Percentiles rank a stretch among this genome's conserved stretches.
These are phyloP conservation scores for Lyophyllum atratum DNA, from an alignment of 768 basidiomycete genomes.

Conservation along the genomic window DNA sequence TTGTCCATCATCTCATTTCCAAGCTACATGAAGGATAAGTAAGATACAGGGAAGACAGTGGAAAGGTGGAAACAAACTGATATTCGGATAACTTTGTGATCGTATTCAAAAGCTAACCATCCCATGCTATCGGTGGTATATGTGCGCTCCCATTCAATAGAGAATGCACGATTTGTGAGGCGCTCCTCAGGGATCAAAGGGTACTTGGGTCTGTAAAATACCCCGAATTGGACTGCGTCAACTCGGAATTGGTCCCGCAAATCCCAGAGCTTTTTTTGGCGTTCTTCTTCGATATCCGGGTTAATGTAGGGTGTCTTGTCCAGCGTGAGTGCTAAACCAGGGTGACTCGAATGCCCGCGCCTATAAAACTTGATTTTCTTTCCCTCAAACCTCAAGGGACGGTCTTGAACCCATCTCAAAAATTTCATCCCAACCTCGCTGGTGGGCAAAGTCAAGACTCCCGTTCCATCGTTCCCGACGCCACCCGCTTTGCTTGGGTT, in stretches of 20 bases:
- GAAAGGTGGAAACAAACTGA: conserved; percentile 39
- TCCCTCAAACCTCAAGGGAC: conserved; percentile 41
- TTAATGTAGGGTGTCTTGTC: conserved; percentile 57
- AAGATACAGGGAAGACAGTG: not conserved
- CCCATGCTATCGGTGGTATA: conserved; percentile 48
- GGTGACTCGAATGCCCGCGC: conserved; percentile 12
- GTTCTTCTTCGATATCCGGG: conserved; percentile 55
- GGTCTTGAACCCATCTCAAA: conserved; percentile 39
- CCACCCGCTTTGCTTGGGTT: conserved; percentile 48
- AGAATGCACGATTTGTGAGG: conserved; percentile 53
- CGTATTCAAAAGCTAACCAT: conserved; percentile 64
- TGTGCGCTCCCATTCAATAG: conserved; percentile 67
- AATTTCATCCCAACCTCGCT: conserved; percentile 45
- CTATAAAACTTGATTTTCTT: conserved; percentile 42
- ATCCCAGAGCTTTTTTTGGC: conserved; percentile 39
- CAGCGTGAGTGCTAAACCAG: conserved; percentile 34
- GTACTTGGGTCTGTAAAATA: conserved; percentile 46
- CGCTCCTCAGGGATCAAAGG: conserved; percentile 27
- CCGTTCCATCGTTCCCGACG: conserved; percentile 58
- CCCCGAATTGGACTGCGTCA: conserved; percentile 67
- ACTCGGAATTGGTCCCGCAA: conserved; percentile 56
- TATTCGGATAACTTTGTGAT: conserved; percentile 65
- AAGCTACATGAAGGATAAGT: conserved; percentile 42
- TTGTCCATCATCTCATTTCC: conserved; percentile 56
- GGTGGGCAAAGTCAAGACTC: conserved; percentile 41